Conservation (phyloP, 331 rosid species). For the Acacia concinna region DNA sequence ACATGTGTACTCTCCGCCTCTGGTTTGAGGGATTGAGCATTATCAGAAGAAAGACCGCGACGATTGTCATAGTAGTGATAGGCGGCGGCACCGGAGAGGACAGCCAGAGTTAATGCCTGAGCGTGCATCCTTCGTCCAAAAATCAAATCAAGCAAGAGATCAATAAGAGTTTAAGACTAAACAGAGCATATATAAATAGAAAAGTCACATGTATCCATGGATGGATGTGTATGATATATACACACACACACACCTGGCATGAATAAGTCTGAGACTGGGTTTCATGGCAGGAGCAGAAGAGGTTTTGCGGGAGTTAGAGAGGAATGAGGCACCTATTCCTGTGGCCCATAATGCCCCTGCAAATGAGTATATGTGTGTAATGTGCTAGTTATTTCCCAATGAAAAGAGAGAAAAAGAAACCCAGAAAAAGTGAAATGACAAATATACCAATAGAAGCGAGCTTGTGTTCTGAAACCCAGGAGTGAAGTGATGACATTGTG, state of each 20-base stretch:
- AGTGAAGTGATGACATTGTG: conserved; percentile 47
- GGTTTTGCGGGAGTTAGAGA: conserved; percentile 45
- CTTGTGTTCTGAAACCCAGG: conserved; percentile 81
- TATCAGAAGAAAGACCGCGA: conserved; percentile 51
- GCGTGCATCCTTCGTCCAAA: conserved; percentile 70
- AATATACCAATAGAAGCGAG: conserved; percentile 68
- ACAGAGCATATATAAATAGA: background rate
- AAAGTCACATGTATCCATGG: no score
- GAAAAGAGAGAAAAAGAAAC: background rate
- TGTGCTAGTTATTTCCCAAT: background rate
- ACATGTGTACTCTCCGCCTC: background rate
- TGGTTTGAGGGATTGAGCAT: background rate
- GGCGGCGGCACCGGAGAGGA: conserved; percentile 64
- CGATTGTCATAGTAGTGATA: conserved; percentile 64
- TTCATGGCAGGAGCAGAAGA: conserved; percentile 51
- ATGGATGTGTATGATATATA: no score
- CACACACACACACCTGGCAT: conserved; percentile 33
- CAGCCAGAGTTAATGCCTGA: conserved; percentile 79
- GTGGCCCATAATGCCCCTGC: conserved; percentile 80
- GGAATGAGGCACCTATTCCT: conserved; percentile 74
- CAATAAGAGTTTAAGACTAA: background rate
- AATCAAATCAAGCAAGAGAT: conserved; percentile 1
- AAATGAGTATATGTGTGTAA: background rate
- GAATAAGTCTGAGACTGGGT: conserved; percentile 84
- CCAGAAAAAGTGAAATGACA: background rate